phyloP scores from a whole-genome alignment of 352 stramenopile genomes.

The Pythium sp. region DNA sequence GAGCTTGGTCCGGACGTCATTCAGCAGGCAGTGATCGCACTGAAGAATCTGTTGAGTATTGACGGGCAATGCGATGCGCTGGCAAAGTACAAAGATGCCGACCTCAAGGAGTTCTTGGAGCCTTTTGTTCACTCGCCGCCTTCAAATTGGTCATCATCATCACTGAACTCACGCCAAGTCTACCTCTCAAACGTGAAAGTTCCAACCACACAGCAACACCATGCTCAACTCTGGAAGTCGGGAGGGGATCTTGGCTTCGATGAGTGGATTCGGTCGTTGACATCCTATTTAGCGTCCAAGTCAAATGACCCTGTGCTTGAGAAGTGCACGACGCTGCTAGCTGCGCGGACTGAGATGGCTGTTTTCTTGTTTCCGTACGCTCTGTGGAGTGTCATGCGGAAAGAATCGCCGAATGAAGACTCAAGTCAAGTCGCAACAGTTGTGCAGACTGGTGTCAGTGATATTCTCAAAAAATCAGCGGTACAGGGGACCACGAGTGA shows the following conservation, averaged over 20 bases:
- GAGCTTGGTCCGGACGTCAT: conserved; percentile 33
- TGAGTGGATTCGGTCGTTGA: conserved; percentile 56
- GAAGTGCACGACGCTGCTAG: conserved; percentile 38
- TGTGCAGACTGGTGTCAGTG: conserved; percentile 41
- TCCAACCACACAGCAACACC: conserved; percentile 17
- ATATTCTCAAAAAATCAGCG: conserved; percentile 27
- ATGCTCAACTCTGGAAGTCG: conserved; percentile 42
- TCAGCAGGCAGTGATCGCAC: conserved; percentile 36
- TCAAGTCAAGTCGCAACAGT: conserved; percentile 18
- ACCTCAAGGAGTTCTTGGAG: conserved; percentile 62
- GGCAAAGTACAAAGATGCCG: conserved; percentile 46
- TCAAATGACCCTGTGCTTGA: conserved; percentile 49
- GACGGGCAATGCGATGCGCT: conserved; percentile 35
- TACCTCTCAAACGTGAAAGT: conserved; percentile 4
- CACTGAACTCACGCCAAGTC: conserved; percentile 1
- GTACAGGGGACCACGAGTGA: neutral
- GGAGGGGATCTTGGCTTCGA: conserved; percentile 37
- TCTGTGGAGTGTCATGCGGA: conserved; percentile 35
- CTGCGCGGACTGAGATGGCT: conserved; percentile 50
- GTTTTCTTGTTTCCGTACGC: conserved; percentile 78
- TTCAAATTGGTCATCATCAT: conserved; percentile 55
- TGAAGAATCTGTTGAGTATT: conserved; percentile 49
- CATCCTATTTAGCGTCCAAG: conserved; percentile 34
- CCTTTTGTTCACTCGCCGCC: conserved; percentile 44
- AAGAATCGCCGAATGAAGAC: neutral